A percentile compares a stretch with the other conserved stretches of the same genome.
phyloP scores from a whole-genome alignment of 352 stramenopile species.

The Pythium sp. region DNA sequence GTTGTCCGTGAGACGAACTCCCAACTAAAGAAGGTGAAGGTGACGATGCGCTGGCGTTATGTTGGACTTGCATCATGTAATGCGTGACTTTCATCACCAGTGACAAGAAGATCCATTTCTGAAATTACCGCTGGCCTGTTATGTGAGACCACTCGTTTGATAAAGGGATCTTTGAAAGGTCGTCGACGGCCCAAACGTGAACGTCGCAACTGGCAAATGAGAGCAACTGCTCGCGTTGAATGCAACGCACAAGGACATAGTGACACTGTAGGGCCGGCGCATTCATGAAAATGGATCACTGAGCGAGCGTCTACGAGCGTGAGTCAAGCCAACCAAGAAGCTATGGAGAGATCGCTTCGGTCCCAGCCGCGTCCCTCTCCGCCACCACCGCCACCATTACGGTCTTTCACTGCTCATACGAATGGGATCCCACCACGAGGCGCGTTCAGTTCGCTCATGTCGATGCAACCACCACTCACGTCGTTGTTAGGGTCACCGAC shows the following conservation, averaged over 20 bases:
- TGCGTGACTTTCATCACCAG: neutral
- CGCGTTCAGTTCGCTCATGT: slow-evolving; percentile 37
- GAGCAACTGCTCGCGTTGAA: no score
- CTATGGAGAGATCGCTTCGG: neutral
- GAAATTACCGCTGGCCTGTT: neutral
- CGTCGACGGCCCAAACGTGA: neutral
- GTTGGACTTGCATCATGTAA: slow-evolving; percentile 1
- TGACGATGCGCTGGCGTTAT: neutral
- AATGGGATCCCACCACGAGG: slow-evolving; percentile 27
- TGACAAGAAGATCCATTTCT: neutral
- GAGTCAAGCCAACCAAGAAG: neutral
- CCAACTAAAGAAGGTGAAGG: neutral
- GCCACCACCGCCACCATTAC: neutral
- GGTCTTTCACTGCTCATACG: neutral
- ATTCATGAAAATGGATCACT: no score
- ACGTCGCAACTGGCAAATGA: no score
- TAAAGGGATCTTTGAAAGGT: neutral
- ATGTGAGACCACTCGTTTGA: neutral
- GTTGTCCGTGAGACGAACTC: neutral
- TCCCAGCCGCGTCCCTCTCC: neutral
- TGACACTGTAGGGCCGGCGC: no score
- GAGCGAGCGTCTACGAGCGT: neutral
- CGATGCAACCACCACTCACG: neutral
- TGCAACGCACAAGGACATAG: no score
- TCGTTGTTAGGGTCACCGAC: neutral